Evolutionary conservation across 176 grass and related monocot genomes (phyloP), one percentile per base, ranked within the genome.

Genomic region (Avena sativa): DNA sequence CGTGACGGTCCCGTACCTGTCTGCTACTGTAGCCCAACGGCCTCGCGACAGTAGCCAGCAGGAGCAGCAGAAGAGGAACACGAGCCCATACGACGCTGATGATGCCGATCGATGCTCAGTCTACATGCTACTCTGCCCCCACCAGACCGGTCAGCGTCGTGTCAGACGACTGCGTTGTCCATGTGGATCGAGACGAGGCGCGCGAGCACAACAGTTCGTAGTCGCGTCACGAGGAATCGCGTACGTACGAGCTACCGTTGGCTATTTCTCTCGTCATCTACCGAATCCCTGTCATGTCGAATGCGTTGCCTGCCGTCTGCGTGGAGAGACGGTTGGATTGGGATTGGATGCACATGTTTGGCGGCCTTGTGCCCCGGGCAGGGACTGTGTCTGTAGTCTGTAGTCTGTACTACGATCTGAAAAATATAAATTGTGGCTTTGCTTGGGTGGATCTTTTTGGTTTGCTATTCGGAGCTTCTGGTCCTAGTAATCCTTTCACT

Each of bases 11-110:
- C 56, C 23, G 44, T 32, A 9, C 50, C 1, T 75, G 21, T 43
- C 14, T 79, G 51, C 52, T 20, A 59, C 51, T 79, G 63, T 34
- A 23, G 15, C 71, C 74, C 74, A 79, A 79, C 74, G 7, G 49
- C 81, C 87, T 72, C 32, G 80, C 86, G 40, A 21, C 47, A 15
- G 47, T n/a, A 55, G 20, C 13, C 34, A 83, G 17, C 26, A 32
- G 12, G 2, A 79, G 20, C 64, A 79, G 32, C 16, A 83, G 87
- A 21, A 6, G 70, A 73, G 5, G 81, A 77, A 50, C 38, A 47
- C 56, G 60, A 58, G 74, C 64, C 28, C 46, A 43, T 6, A 69
- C 46, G 28, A 79, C 15, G 55, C 55, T 50, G 48, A 28, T 50
- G 48, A 28, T 61, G 16, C 2, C 9, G 34, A 49, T 49, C n/a